A percentile compares a stretch with the other conserved stretches of the same genome.
phyloP scores from a whole-genome alignment of 1,139 yeast genomes.

The Geotrichum australiense region DNA sequence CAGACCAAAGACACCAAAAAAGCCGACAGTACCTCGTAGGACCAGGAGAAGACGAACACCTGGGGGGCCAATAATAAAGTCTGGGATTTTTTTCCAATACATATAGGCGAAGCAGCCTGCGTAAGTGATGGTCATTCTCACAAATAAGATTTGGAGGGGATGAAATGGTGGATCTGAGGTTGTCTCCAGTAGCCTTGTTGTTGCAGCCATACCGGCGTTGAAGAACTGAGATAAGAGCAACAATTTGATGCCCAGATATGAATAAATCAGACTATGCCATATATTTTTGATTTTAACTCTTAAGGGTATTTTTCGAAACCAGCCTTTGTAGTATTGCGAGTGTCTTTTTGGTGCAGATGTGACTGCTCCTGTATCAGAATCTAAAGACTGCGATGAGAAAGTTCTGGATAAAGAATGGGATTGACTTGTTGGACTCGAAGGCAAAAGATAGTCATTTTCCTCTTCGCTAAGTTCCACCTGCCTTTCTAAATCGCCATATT shows the following conservation, averaged over 20 bases:
- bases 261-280: constrained; percentile 15
- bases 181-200: constrained; percentile 64
- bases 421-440: constrained; percentile 6
- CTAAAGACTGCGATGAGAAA: neutral
- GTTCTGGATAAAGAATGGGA: constrained; percentile 11
- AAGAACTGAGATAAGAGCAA: constrained; percentile 45
- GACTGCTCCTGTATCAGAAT: neutral
- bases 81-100: constrained; percentile 41
- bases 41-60: constrained; percentile 49
- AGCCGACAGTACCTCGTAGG: constrained; percentile 68
- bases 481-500: constrained; percentile 15
- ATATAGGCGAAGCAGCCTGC: constrained; percentile 50
- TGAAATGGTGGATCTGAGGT: constrained; percentile 57
- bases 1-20: constrained; percentile 68
- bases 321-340: constrained; percentile 5
- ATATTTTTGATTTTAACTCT: constrained; percentile 2
- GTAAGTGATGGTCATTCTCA: constrained; percentile 69
- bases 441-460: too few relatives aligned
- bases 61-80: constrained; percentile 68
- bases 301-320: constrained; percentile 9
- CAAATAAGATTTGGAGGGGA: constrained; percentile 70
- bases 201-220: constrained; percentile 68
- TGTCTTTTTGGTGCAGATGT: neutral
- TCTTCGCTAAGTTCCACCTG: too few relatives aligned
- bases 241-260: constrained; percentile 25